Conservation (phyloP, 1,139 yeast species). For the Zhuliangozyma blackwelliae region DNA sequence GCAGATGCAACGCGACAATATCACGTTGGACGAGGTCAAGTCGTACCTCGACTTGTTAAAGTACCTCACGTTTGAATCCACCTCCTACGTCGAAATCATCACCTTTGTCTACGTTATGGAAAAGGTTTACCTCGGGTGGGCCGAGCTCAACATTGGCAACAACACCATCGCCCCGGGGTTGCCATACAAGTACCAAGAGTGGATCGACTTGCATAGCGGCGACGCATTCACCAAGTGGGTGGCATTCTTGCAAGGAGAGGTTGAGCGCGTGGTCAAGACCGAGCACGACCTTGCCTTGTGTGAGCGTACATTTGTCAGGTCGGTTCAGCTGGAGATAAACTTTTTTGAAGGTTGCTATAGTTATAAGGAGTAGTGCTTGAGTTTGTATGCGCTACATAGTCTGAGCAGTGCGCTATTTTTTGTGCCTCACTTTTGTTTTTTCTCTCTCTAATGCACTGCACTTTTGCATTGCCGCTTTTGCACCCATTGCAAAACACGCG, state of each 20-base stretch:
- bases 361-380: slow-evolving; percentile 8
- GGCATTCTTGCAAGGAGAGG: slow-evolving; percentile 38
- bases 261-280: slow-evolving; percentile 29
- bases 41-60: slow-evolving; percentile 33
- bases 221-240: slow-evolving; percentile 45
- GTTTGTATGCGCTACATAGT: too few relatives aligned
- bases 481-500: too few relatives aligned
- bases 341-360: slow-evolving; percentile 48
- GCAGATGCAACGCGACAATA: slow-evolving; percentile 14
- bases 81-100: slow-evolving; percentile 40
- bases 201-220: slow-evolving; percentile 52
- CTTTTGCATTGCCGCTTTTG: too few relatives aligned
- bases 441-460: too few relatives aligned
- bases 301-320: slow-evolving; percentile 28
- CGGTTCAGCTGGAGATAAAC: slow-evolving; percentile 35
- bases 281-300: slow-evolving; percentile 16
- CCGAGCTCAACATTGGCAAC: slow-evolving; percentile 23
- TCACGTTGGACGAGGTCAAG: slow-evolving; percentile 29
- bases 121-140: slow-evolving; percentile 51
- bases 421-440: too few relatives aligned
- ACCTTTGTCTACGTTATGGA: slow-evolving; percentile 48
- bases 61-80: slow-evolving; percentile 21
- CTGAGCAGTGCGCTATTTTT: too few relatives aligned
- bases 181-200: slow-evolving; percentile 44
- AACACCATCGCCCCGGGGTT: slow-evolving; percentile 23